These are phyloP conservation scores for Blastomyces parvus DNA, from an alignment of 2,329 filamentous ascomycete genomes.

Conservation along the genomic window DNA sequence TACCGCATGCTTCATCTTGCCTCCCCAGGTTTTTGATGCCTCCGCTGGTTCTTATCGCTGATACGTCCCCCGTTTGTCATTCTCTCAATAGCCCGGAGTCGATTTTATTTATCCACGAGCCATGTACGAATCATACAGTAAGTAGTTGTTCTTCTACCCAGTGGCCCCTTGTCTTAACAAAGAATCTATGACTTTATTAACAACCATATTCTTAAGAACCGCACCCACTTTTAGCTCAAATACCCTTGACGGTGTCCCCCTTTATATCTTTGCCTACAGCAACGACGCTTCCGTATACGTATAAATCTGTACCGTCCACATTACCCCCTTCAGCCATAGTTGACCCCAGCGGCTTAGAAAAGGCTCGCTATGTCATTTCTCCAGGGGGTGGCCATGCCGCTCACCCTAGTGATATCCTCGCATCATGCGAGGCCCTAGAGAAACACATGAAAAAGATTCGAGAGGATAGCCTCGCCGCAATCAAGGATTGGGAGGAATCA, in stretches of 20 bases:
- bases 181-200: background rate
- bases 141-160: constrained; percentile 16
- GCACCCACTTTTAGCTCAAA: constrained; percentile 81
- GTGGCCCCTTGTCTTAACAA: constrained; percentile 5
- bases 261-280: constrained; percentile 85
- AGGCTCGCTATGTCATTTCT: constrained; percentile 67
- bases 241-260: constrained; percentile 86
- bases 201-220: constrained; percentile 45
- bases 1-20: background rate
- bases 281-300: constrained; percentile 89
- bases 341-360: constrained; percentile 36
- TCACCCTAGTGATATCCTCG: constrained; percentile 75
- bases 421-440: constrained; percentile 69
- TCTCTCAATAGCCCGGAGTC: background rate
- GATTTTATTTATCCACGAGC: background rate
- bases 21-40: background rate
- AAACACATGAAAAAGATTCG: constrained; percentile 63
- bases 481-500: constrained; percentile 60
- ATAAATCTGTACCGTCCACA: constrained; percentile 79
- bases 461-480: constrained; percentile 55
- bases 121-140: constrained; percentile 41
- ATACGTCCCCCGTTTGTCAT: background rate
- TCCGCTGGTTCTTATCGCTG: background rate
- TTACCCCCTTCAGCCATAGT: constrained; percentile 63
- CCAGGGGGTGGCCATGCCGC: constrained; percentile 69